These are phyloP conservation scores for Mytilinidion resinicola DNA, from an alignment of 495 filamentous ascomycete species.

Conservation along the genomic window DNA sequence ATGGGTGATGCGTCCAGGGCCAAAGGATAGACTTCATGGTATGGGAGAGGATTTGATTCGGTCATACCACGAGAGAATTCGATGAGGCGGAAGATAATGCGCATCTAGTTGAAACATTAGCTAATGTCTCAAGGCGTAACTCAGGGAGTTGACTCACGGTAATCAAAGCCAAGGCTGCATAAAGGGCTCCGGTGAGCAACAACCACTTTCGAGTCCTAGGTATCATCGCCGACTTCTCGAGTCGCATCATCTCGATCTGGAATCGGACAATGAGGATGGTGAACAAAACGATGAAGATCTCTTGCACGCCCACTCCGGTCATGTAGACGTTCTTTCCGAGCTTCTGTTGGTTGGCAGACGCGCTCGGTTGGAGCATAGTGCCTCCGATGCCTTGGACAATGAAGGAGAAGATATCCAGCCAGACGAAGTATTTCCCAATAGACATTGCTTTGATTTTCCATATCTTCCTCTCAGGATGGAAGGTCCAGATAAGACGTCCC, in stretches of 20 bases:
- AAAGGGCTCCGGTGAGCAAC: slow-evolving; percentile 45
- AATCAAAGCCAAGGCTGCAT: slow-evolving; percentile 47
- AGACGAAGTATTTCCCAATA: slow-evolving; percentile 54
- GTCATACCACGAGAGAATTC: slow-evolving; percentile 46
- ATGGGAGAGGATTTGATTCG: slow-evolving; percentile 39
- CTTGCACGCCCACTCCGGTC: slow-evolving; percentile 55
- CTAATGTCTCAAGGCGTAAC: neutral
- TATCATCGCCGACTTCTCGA: slow-evolving; percentile 16
- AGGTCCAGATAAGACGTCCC: slow-evolving; percentile 54
- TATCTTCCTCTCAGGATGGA: slow-evolving; percentile 44
- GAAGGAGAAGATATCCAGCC: slow-evolving; percentile 57
- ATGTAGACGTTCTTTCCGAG: slow-evolving; percentile 55
- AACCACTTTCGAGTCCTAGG: slow-evolving; percentile 32
- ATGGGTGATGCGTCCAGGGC: slow-evolving; percentile 55
- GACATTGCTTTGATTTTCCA: slow-evolving; percentile 44
- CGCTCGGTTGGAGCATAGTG: slow-evolving; percentile 33
- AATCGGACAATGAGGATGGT: slow-evolving; percentile 43
- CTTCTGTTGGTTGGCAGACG: slow-evolving; percentile 22
- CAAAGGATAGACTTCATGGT: slow-evolving; percentile 51
- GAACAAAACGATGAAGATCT: slow-evolving; percentile 54
- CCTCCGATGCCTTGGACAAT: slow-evolving; percentile 56
- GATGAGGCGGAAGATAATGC: slow-evolving; percentile 54
- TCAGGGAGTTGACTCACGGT: slow-evolving; percentile 37
- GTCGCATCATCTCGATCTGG: slow-evolving; percentile 36
- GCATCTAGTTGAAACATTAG: slow-evolving; percentile 33